Conservation (phyloP, 2,329 filamentous ascomycete species). For the Alternaria triticimaculans region DNA sequence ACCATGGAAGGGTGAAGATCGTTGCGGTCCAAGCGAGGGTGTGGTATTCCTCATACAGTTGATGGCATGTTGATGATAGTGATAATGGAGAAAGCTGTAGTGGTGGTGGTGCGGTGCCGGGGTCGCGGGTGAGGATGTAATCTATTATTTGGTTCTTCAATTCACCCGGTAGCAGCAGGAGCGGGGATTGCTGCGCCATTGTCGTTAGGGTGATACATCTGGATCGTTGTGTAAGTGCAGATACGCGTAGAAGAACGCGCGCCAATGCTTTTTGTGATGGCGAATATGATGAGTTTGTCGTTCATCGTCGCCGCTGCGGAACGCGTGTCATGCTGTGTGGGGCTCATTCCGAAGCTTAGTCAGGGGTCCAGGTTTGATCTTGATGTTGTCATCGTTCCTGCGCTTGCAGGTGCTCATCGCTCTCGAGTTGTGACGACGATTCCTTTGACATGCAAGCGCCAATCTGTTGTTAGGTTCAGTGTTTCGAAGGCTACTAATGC, state of each 20-base stretch:
- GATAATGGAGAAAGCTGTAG: constrained; percentile 20
- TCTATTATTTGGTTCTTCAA: constrained; percentile 24
- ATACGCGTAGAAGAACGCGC: not conserved
- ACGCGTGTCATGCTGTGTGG: not conserved
- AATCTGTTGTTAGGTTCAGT: too few species aligned
- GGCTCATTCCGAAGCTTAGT: not conserved
- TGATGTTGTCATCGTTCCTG: not conserved
- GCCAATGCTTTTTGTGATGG: not conserved
- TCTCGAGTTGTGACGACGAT: too few species aligned
- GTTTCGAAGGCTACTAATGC: too few species aligned
- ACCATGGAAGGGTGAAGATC: constrained; percentile 14
- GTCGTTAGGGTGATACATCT: not conserved
- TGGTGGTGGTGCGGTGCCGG: constrained; percentile 11
- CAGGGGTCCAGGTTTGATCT: not conserved
- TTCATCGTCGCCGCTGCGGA: not conserved
- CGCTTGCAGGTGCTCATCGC: not conserved
- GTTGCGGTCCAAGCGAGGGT: constrained; percentile 16
- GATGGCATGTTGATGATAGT: constrained; percentile 23
- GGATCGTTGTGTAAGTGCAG: not conserved
- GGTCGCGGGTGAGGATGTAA: constrained; percentile 16
- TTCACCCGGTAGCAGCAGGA: constrained; percentile 25
- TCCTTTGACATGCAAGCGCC: too few species aligned
- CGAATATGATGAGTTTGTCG: not conserved
- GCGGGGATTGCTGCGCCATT: not conserved
- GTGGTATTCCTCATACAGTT: constrained; percentile 22